Evolutionary conservation across 2,329 filamentous ascomycete species (phyloP), one percentile per base, ranked within the genome.

Genomic region (Fusarium sp.): DNA sequence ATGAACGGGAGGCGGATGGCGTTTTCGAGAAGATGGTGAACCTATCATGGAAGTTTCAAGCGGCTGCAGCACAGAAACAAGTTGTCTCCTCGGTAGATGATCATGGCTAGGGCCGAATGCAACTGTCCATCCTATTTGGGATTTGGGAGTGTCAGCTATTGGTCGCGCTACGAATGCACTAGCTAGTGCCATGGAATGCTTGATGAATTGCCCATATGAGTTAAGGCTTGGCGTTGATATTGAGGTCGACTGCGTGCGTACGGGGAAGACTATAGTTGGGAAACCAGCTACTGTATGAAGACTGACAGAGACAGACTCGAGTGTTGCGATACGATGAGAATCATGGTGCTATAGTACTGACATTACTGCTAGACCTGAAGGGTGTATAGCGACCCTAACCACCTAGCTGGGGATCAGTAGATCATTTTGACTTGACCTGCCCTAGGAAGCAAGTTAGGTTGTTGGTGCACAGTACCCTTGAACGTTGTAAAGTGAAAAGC

Each of bases 131-230:
- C 63, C 63, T 54, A 45, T 48, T 60, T 16, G 27, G 55, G 55
- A 66, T 28, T 25, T n/a, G 16, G 21, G 12, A 28, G 16, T 28
- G 27, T 14, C 27, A 11, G 20, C 32, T 5, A 66, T 66, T 66
- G 63, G 63, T 9, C 11, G 13, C 50, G 23, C 47, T 66, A 66
- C 63, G 61, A 49, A 28, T 13, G 10, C 34, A 59, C 63, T 49
- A 66, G 18, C 34, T 28, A 21, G 20, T 49, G 16, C n/a, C 61
- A 66, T 45, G 61, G 55, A 43, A 45, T 48, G 23, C 14, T 49
- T 21, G 13, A 34, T 66, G 61, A 66, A 66, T 55, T 66, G 48
- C 63, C 63, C 34, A 60, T 60, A 66, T 23, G 40, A 66, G 63
- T 49, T 66, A 66, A 61, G 34, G 12, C 48, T 27, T 40, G 32